Evolutionary conservation across 805 yeast species (phyloP).

Genomic region (Kuraishia molischiana): DNA sequence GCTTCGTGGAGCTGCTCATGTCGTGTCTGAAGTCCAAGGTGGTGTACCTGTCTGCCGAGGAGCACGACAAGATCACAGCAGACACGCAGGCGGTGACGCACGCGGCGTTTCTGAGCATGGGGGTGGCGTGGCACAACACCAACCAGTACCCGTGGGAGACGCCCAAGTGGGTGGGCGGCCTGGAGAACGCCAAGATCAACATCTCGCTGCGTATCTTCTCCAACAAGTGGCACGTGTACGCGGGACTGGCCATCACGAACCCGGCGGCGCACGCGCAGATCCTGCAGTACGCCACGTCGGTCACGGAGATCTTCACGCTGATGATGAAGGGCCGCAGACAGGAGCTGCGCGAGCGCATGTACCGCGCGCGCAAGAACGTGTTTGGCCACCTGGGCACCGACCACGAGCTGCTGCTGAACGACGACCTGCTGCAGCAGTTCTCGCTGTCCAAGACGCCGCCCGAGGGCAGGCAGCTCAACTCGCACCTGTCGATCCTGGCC

Average conservation of each 20-base stretch:
- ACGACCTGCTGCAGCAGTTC: slow-evolving; percentile 65
- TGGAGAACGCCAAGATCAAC: slow-evolving; percentile 93
- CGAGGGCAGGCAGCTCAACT: slow-evolving; percentile 63
- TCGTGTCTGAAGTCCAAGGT: slow-evolving; percentile 69
- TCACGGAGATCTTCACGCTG: slow-evolving; percentile 72
- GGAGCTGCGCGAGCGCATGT: slow-evolving; percentile 48
- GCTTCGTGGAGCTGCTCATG: slow-evolving; percentile 53
- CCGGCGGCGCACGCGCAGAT: slow-evolving; percentile 92
- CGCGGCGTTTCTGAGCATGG: slow-evolving; percentile 96
- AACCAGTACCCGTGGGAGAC: slow-evolving; percentile 89
- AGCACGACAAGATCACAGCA: slow-evolving; percentile 93
- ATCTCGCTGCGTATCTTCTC: slow-evolving; percentile 85
- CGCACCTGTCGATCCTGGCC: slow-evolving; percentile 81
- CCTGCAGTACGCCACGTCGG: slow-evolving; percentile 78
- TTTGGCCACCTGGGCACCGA: slow-evolving; percentile 55
- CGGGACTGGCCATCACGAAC: slow-evolving; percentile 92
- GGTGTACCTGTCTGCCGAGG: slow-evolving; percentile 71
- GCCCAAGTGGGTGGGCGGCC: slow-evolving; percentile 82
- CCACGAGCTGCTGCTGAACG: slow-evolving; percentile 63
- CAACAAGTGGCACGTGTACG: slow-evolving; percentile 97
- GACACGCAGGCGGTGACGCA: slow-evolving; percentile 99
- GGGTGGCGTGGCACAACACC: slow-evolving; percentile 83
- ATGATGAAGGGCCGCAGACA: slow-evolving; percentile 63
- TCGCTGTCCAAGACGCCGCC: slow-evolving; percentile 69
- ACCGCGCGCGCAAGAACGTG: slow-evolving; percentile 62